Conservation (phyloP, 768 basidiomycete species). For the Suillus subalutaceus region DNA sequence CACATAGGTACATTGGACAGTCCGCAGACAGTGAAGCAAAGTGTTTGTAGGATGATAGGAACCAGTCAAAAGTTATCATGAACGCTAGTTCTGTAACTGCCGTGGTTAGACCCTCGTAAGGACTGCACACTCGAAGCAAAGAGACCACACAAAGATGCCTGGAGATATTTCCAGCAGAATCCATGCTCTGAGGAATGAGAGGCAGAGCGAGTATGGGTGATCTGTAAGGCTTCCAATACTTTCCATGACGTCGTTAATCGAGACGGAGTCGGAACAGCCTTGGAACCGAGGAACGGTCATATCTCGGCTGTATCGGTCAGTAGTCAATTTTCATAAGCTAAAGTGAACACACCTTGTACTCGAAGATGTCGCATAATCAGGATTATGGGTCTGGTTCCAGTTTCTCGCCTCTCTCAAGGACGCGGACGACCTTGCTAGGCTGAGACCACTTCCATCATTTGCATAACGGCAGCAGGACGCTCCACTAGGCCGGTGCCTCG, state of each 20-base stretch:
- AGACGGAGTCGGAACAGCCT: constrained; percentile 7
- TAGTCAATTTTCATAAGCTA: background rate
- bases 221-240: constrained; percentile 8
- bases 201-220: constrained; percentile 6
- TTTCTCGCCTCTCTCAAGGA: constrained; percentile 85
- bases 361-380: background rate
- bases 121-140: constrained; percentile 8
- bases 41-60: constrained; percentile 7
- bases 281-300: constrained; percentile 6
- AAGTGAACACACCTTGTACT: constrained; percentile 8
- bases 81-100: constrained; percentile 5
- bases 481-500: constrained; percentile 60
- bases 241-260: constrained; percentile 7
- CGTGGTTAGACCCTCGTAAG: background rate
- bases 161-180: constrained; percentile 7
- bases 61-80: constrained; percentile 2
- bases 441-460: constrained; percentile 81
- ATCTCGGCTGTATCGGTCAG: constrained; percentile 9
- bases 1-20: constrained; percentile 34
- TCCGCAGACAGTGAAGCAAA: constrained; percentile 21
- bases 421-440: constrained; percentile 74
- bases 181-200: constrained; percentile 1
- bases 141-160: constrained; percentile 10
- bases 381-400: constrained; percentile 54
- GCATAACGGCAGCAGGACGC: constrained; percentile 74